These are phyloP conservation scores for Wickerhamiella nectarea DNA, from an alignment of 805 yeast species.

Conservation along the genomic window DNA sequence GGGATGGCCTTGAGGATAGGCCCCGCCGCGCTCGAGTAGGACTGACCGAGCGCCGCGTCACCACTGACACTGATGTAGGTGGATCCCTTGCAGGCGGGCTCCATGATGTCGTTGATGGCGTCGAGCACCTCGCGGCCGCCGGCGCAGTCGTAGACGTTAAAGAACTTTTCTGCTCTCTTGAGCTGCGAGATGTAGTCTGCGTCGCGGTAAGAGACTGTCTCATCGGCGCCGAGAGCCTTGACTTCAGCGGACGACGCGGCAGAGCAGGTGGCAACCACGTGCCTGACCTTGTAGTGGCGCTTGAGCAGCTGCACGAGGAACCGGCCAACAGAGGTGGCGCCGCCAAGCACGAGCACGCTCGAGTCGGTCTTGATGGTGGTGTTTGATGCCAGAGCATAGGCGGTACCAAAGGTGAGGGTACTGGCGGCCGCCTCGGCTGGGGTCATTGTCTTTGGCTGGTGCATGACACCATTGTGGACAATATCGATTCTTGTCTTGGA, in stretches of 20 bases:
- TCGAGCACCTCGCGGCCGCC: conserved; percentile 42
- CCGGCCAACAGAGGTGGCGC: conserved; percentile 59
- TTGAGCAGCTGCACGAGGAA: conserved; percentile 44
- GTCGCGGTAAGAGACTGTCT: conserved; percentile 25
- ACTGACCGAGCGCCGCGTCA: conserved; percentile 25
- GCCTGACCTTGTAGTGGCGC: conserved; percentile 32
- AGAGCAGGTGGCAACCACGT: conserved; percentile 45
- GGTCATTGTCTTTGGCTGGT: conserved; percentile 36
- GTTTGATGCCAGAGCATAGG: conserved; percentile 30
- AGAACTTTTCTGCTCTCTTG: conserved; percentile 29
- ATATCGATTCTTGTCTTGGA: neutral
- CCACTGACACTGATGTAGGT: conserved; percentile 44
- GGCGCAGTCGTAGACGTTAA: conserved; percentile 49
- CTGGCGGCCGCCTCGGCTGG: conserved; percentile 49
- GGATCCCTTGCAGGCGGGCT: conserved; percentile 26
- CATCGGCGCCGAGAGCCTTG: conserved; percentile 41
- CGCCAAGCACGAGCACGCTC: conserved; percentile 51
- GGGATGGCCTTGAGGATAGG: conserved; percentile 1
- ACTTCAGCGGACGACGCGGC: conserved; percentile 34
- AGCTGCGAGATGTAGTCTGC: neutral
- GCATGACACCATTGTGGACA: conserved; percentile 32
- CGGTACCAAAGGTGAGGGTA: conserved; percentile 54
- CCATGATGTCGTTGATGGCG: conserved; percentile 32
- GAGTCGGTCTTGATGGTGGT: conserved; percentile 25
- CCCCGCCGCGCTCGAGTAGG: conserved; percentile 8